Base-by-base conservation (phyloP, 768 basidiomycete species). In the Phallus indusiatus region DNA sequence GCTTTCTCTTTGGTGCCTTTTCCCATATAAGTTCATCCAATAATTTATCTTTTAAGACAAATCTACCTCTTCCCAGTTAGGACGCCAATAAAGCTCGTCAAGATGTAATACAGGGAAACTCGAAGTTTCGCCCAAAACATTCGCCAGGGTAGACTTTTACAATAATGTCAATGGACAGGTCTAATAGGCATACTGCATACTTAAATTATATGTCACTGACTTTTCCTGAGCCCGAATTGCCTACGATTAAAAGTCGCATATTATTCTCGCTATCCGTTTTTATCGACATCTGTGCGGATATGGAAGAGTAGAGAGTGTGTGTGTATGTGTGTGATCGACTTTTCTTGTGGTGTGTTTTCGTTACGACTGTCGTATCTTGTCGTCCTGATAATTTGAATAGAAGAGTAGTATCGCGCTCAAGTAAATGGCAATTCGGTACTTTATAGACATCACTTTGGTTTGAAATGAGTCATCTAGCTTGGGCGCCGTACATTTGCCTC, bases 141-240 rank as follows among this genome's bases (percentile, higher is more conserved):
- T n/a, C 35, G 57, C 50, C 10, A 59, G 37, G 5, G 57, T 59
- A 18, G 57, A 51, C 57, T 59, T 20, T 33, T 54, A 17, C 21
- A 6, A 52, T n/a, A n/a, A 10, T 51, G 20, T 12, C 50, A 51
- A 34, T 34, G 50, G 16, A 51, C 18, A 16, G 12, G 42, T 14
- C 42, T 28, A 28, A 28, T 2, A 28, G 42, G 12, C 42, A 42
- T 42, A 42, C 42, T 42, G n/a, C 42, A 14, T 14, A n/a, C n/a
- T n/a, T n/a, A n/a, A n/a, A n/a, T n/a, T 42, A 4, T 42, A 42
- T 10, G 12, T 42, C n/a, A 17, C 50, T 33, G 37, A 51, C 57
- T 51, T 59, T 59, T 34, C 57, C 57, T 51, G 34, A 21, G 11
- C 57, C 57, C 24, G 28, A 22, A 28, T 59, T 59, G 49, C 57